Base-by-base conservation (phyloP, 2,329 filamentous ascomycete genomes). In the Sporothrix variecibatus region DNA sequence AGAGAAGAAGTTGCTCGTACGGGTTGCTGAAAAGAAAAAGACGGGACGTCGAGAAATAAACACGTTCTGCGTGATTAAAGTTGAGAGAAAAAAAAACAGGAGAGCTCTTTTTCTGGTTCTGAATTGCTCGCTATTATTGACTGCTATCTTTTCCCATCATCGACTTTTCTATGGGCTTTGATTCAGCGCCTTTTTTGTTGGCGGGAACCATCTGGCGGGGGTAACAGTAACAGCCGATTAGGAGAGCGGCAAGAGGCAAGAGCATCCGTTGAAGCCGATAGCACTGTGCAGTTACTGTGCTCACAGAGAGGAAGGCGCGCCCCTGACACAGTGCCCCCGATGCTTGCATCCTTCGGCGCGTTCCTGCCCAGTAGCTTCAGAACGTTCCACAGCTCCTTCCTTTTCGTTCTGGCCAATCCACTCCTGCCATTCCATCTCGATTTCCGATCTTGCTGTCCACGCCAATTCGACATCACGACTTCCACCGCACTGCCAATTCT, bases 51-150 rank as follows among this genome's bases (percentile, higher is more conserved):
- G 38, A 34, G 56, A 28, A 64, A 73, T n/a, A 65, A 71, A 34
- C 56, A 60, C 3, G 26, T 8, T 56, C 62, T 75, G 74, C 71
- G 74, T 75, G 74, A 75, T 75, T 76, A 40, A 38, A 46, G 6
- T 65, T 49, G 17, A 17, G 64, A 64, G 31, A 72, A 26, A 70
- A 38, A 64, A 53, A 73, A 65, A 72, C 31, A 68, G 38, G 49
- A 51, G 26, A 73, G 71, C 53, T 65, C 46, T 71, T 72, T 62
- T 38, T 68, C 20, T 8, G 38, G 5, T 53, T 53, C 26, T 38
- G 34, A 58, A 72, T 40, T 51, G 31, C 70, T 65, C 71, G 71
- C 71, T 73, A 67, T 70, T 56, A 73, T 71, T 65, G 43, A 31
- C 28, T 65, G 23, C 34, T 65, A 43, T 46, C 69, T 31, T 46